phyloP scores from a whole-genome alignment of 2,329 filamentous ascomycete species.

The Aulographum hederae region DNA sequence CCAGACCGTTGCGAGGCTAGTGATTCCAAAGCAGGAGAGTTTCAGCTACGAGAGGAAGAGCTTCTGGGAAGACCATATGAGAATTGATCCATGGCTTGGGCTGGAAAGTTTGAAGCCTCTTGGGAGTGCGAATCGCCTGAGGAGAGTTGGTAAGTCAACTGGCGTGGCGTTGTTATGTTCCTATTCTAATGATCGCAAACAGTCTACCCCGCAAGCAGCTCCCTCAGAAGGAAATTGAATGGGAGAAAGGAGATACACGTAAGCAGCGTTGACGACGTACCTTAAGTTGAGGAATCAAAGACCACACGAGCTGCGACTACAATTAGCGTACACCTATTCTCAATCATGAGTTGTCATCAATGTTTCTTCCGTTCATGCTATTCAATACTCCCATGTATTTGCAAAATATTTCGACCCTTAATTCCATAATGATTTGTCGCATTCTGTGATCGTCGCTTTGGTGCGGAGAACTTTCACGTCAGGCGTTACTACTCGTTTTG shows the following conservation, averaged over 20 bases:
- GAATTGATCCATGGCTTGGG: constrained; percentile 24
- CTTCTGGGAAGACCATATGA: constrained; percentile 26
- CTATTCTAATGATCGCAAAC: constrained; percentile 7
- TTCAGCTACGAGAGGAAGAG: constrained; percentile 21
- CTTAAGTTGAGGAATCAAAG: no score
- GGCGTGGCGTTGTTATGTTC: neutral
- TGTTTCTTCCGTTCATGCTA: no score
- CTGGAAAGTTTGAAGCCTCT: constrained; percentile 23
- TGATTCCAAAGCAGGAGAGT: constrained; percentile 22
- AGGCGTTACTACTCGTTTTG: no score
- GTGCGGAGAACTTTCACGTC: no score
- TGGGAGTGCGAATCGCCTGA: constrained; percentile 20
- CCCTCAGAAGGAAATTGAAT: constrained; percentile 19
- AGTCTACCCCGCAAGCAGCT: constrained; percentile 20
- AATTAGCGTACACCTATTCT: no score
- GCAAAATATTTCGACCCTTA: no score
- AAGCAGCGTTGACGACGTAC: constrained; percentile 20
- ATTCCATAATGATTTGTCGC: no score
- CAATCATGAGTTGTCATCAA: no score
- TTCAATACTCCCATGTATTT: no score
- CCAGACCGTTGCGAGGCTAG: constrained; percentile 24
- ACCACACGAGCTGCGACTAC: no score
- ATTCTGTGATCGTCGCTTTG: no score
- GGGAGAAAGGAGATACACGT: constrained; percentile 18
- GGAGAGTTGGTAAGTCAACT: constrained; percentile 8